A percentile compares a stretch with the other conserved stretches of the same genome.
These are phyloP conservation scores for Boletus speciosus DNA, from an alignment of 768 basidiomycete genomes.

Conservation along the genomic window DNA sequence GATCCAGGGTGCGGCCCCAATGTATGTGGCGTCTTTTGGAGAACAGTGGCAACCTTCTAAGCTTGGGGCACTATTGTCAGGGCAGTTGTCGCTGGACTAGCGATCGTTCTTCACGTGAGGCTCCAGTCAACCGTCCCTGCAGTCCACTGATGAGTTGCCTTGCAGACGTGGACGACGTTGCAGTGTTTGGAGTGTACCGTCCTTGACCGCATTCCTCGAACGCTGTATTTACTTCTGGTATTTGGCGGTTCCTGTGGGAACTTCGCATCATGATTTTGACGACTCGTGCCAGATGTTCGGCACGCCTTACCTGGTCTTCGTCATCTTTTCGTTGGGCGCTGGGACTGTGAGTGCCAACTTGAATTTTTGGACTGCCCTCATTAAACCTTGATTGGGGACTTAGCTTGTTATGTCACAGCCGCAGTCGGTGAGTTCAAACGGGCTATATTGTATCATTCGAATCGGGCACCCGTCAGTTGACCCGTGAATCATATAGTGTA, in stretches of 20 bases:
- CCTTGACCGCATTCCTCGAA: conserved; percentile 22
- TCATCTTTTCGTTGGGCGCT: conserved; percentile 38
- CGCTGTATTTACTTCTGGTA: conserved; percentile 27
- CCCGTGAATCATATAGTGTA: not conserved
- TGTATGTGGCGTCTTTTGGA: conserved; percentile 35
- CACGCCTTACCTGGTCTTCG: conserved; percentile 41
- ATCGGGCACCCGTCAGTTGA: conserved; percentile 36
- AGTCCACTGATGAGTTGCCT: conserved; percentile 2
- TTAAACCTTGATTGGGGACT: conserved; percentile 5
- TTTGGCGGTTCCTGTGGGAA: not conserved
- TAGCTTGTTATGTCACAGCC: conserved; percentile 18
- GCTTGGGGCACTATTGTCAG: conserved; percentile 23
- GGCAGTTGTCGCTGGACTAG: conserved; percentile 40
- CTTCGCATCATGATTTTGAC: conserved; percentile 5
- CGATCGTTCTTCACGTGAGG: conserved; percentile 41
- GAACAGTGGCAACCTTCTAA: not conserved
- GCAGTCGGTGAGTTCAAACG: conserved; percentile 33
- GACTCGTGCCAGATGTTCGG: conserved; percentile 31
- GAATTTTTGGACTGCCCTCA: conserved; percentile 10
- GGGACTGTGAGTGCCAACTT: conserved; percentile 34
- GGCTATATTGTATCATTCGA: conserved; percentile 48
- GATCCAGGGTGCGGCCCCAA: conserved; percentile 50
- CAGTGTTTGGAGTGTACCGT: conserved; percentile 19
- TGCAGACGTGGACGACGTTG: conserved; percentile 39
- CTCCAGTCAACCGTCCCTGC: not conserved